phyloP scores from a whole-genome alignment of 2,329 filamentous ascomycete genomes.

The Aureobasidium subglaciale region DNA sequence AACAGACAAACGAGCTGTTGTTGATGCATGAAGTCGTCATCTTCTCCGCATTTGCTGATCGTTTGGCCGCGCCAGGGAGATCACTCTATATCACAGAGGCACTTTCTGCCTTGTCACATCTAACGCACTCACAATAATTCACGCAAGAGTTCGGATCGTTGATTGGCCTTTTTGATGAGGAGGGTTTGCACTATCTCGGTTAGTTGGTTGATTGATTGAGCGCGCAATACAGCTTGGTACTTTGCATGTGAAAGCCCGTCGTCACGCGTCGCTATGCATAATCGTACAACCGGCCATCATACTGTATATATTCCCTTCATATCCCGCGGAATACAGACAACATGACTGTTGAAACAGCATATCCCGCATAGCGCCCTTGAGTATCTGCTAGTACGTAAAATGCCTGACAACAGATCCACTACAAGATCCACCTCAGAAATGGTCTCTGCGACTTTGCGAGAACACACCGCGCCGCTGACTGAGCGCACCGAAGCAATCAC shows the following conservation, averaged over 20 bases:
- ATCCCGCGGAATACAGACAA: too few species aligned
- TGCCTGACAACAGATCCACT: constrained; percentile 1
- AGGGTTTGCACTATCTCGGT: background rate
- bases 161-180: background rate
- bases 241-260: constrained; percentile 5
- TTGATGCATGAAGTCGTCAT: constrained; percentile 8
- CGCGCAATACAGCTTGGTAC: background rate
- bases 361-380: too few species aligned
- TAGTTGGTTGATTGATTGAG: background rate
- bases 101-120: background rate
- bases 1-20: background rate
- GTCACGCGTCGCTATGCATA: background rate
- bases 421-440: background rate
- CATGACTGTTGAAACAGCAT: background rate
- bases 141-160: background rate
- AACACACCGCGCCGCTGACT: constrained; percentile 8
- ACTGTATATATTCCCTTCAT: too few species aligned
- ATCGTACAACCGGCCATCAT: too few species aligned
- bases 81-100: background rate
- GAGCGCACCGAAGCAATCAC: constrained; percentile 3
- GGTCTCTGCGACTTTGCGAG: background rate
- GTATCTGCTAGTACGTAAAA: background rate
- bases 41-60: constrained; percentile 11
- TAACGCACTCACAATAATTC: background rate
- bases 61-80: background rate